Evolutionary conservation across 2,329 filamentous ascomycete species (phyloP), one percentile per base, ranked within the genome.

Genomic region (Talaromyces rugulosus): DNA sequence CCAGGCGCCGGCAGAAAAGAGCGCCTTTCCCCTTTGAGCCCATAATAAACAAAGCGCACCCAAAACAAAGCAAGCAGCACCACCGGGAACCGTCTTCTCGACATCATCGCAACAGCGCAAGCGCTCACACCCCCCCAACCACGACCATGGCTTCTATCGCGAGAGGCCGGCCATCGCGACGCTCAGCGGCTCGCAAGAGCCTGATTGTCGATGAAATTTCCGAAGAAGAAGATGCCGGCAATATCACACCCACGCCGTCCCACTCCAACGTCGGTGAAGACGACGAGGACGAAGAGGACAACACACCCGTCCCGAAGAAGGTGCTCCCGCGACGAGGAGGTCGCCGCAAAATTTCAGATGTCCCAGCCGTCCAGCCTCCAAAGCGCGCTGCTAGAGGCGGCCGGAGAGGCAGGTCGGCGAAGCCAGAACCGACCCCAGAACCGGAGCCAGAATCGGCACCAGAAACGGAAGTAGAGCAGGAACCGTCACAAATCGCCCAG

Each of bases 171-270:
- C 83, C 87, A 11, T 83, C 84, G 61, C 82, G 88, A 71, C 82
- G 87, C 61, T 83, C 81, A 56, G 82, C 83, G 51, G 76, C 89
- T 58, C 85, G 91, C 71, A 87, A 89, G 69, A 89, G 87, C 68
- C 85, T 89, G 57, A 83, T 96, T 55, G 80, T 93, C 63, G 92
- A 96, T 66, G 92, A 85, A 23, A 84, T 86, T 28, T 91, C 94
- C 50, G 91, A 96, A 62, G 90, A 92, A 61, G 86, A 89, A 66
- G 81, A 86, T 60, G 77, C 82, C 44, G 80, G 85, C 68, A 79
- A 77, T 66, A 72, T 76, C 47, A 78, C 78, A 55, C 75, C 76
- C 44, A 77, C 74, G 27, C 80, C 70, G 27, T 75, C 75, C 44
- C 69, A 72, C 57, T 70, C 70, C 56, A 69, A 83, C 65, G 81